Base-by-base conservation (phyloP, 768 basidiomycete genomes). In the Coprinopsis sp. region DNA sequence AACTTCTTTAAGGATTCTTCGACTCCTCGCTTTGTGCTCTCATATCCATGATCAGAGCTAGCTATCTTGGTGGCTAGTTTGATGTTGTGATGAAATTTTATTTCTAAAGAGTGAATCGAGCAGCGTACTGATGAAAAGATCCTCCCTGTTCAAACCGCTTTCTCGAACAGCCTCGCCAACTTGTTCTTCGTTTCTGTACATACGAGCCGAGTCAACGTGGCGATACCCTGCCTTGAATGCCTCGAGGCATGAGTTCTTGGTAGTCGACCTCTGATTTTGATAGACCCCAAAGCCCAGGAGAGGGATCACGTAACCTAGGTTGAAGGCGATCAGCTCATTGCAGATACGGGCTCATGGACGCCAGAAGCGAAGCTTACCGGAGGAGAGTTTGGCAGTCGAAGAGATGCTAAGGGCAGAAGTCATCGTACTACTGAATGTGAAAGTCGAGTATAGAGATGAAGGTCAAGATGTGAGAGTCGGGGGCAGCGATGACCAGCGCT, bases 91-190 rank as follows among this genome's bases (percentile, higher is more conserved):
- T 16, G 16, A 31, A 28, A 5, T 22, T 13, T 23, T 16, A 33
- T 7, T 13, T 21, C 31, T n/a, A 22, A 40, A 29, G n/a, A 14
- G 28, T n/a, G 23, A 29, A 19, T 21, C n/a, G n/a, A n/a, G n/a
- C n/a, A 33, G 64, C 77, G 43, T 55, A 85, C 85, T 87, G 53
- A 87, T 73, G 64, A 87, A 88, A 29, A 82, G 52, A 5, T 78
- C 70, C 24, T 64, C 64, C 39, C 82, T 65, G 1, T 65, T 51
- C 12, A 84, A 49, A 1, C 72, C 72, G 38, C 75, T 77, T 49
- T 74, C 73, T 44, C 65, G 60, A 28, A 80, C 53, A 1, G 77
- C 76, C 23, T 70, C 63, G 3, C 77, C 77, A 2, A 81, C 78
- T 5, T 65, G 62, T 0, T 63, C 64, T 54, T 82, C 79, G 52